Base-by-base conservation (phyloP, 2,329 filamentous ascomycete species). In the Pseudogymnoascus sp. region DNA sequence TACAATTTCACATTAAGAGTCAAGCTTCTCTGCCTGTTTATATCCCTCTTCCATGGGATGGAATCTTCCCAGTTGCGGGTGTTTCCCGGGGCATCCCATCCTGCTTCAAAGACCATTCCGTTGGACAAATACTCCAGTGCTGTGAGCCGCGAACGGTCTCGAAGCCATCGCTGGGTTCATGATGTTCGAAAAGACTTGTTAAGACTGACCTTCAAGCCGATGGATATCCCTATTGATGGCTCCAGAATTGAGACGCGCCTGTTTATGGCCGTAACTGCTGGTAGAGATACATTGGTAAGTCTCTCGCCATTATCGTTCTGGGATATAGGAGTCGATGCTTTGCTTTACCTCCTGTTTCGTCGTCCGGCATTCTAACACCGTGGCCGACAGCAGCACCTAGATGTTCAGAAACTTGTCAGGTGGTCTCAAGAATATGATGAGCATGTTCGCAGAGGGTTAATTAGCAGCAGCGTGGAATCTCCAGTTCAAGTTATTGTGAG, bases 231-330 rank as follows among this genome's bases (percentile, higher is more conserved):
- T 14, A 62, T 67, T 65, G 64, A 66, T 33, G 28, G 65, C 35
- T 68, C 66, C 16, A 66, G 65, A 14, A 59, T 64, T 60, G 63
- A 62, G 16, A 65, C 62, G 28, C 65, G 65, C 30, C 55, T 66
- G 7, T 64, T 75, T 11, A 68, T 78, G 67, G 75, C 74, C 67
- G 68, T 81, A 28, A 66, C 74, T 12, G 75, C 76, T 63, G 76
- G 75, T 19, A 73, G 70, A 12, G 72, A 76, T 60, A 67, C 76
- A 61, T 67, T 79, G 70, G 79, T 80, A 77, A 67, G 70, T 16
- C 6, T 62, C 60, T 42, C 28, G 7, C 25, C 39, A 28, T n/a
- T 12, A 22, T n/a, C 6, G 35, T 14, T 9, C 5, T 25, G 2
- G 28, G 28, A 7, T 16, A 55, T 33, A 12, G n/a, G 28, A 22